These are phyloP conservation scores for Rhodamnia argentea DNA, from an alignment of 345 rosid genomes.

Conservation along the genomic window DNA sequence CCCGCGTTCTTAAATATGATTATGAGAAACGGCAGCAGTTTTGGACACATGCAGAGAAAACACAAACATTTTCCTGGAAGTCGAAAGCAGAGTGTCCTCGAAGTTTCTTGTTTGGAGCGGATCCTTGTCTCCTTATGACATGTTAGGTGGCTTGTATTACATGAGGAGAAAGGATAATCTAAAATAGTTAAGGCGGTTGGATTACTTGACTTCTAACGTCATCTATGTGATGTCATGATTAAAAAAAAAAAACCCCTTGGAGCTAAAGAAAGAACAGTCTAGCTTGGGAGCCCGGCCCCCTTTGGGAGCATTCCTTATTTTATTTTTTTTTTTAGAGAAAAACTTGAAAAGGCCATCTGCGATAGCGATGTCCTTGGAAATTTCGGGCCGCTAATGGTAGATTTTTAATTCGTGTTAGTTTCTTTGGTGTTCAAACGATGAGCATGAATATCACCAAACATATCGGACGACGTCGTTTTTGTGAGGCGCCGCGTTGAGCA, in stretches of 20 bases:
- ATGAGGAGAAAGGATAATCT: not conserved
- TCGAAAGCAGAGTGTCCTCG: not conserved
- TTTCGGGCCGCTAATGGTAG: not conserved
- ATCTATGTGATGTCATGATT: not conserved
- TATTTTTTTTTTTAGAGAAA: accelerated
- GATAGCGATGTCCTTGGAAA: not conserved
- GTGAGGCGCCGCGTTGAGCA: no score
- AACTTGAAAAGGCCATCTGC: not conserved
- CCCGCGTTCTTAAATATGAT: not conserved
- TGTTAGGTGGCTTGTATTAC: not conserved
- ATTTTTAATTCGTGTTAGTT: not conserved
- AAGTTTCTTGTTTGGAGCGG: no score
- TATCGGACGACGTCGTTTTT: not conserved
- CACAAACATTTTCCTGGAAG: not conserved
- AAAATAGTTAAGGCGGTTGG: not conserved
- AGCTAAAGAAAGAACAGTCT: not conserved
- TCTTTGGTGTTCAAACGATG: not conserved
- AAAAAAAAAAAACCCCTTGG: not conserved
- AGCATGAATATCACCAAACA: not conserved
- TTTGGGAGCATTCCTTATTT: not conserved
- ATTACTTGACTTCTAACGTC: not conserved
- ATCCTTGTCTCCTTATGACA: no score
- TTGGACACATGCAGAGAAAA: not conserved
- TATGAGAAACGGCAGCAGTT: not conserved
- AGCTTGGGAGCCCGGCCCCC: not conserved